Base-by-base conservation (phyloP, 345 rosid genomes). In the Laguncularia racemosa region DNA sequence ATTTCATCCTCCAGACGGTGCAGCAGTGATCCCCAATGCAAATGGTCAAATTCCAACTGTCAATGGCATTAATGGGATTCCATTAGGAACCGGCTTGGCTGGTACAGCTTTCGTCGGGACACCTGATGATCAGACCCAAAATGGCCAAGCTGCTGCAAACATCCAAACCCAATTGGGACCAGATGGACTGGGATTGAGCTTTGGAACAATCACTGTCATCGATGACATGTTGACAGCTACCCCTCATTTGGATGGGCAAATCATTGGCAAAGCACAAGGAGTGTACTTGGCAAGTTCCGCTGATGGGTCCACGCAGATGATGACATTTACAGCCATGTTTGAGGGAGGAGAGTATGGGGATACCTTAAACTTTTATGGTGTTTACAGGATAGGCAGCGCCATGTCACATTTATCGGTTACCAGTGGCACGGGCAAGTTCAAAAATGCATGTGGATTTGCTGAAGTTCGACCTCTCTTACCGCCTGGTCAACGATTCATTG, bases 301-400 rank as follows among this genome's bases (percentile, higher is more conserved):
- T 21, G 86, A 85, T 55, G 97, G 96, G 53, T 70, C 79, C 57
- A 83, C 89, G 33, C 99, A 92, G 75, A 84, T 89, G 96, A 84
- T 92, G 97, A 81, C 99, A 48, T 93, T 93, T 67, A 85, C 97
- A 20, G 91, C 96, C 33, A 76, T 82, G 86, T 67, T 93, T 16
- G 99, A 93, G 76, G 99, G 84, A 16, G 97, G 91, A 4, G 97
- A 93, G 48, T 93, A 86, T 14, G 91, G 89, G 12, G 95, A 93
- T 50, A 82, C 80, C 83, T 84, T 93, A 65, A 93, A 86, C 77
- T 85, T 93, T 73, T 93, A 81, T 16, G 99, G 96, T 0, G 71
- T 81, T 38, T 93, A 81, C 68, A 85, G 66, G 73, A 79, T 79
- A 1, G 91, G 96, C 12, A 78, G 88, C 61, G 14, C 85, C 16